Conservation (phyloP, 2,329 filamentous ascomycete species). For the Teratosphaeria nubilosa region DNA sequence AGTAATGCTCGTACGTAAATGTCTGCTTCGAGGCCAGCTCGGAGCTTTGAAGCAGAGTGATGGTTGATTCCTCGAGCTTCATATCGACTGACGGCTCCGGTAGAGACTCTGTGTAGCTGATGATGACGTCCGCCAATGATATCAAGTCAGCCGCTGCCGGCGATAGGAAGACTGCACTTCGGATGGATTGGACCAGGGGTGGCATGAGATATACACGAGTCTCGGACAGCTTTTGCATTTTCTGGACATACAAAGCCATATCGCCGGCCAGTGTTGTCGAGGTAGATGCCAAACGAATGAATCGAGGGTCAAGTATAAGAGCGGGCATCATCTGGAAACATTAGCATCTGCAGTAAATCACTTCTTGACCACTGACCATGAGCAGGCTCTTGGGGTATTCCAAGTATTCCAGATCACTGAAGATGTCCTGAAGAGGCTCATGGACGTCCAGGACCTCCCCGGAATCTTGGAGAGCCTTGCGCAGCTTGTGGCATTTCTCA, state of each 20-base stretch:
- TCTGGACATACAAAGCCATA: background rate
- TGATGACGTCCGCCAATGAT: slow-evolving; percentile 30
- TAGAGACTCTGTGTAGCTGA: slow-evolving; percentile 31
- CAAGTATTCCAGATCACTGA: slow-evolving; percentile 38
- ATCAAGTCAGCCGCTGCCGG: slow-evolving; percentile 24
- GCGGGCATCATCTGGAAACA: slow-evolving; percentile 23
- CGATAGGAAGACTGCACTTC: slow-evolving; percentile 12
- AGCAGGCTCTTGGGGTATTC: slow-evolving; percentile 35
- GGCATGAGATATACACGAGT: slow-evolving; percentile 23
- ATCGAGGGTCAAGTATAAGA: slow-evolving; percentile 27
- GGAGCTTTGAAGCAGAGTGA: slow-evolving; percentile 21
- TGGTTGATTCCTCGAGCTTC: slow-evolving; percentile 34
- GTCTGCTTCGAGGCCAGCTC: slow-evolving; percentile 17
- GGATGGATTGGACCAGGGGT: slow-evolving; percentile 17
- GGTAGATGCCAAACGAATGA: slow-evolving; percentile 15
- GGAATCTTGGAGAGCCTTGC: background rate
- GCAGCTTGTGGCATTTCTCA: slow-evolving; percentile 12
- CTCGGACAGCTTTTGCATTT: slow-evolving; percentile 14
- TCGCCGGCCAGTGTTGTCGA: slow-evolving; percentile 6
- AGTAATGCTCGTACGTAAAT: slow-evolving; percentile 32
- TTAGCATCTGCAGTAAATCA: background rate
- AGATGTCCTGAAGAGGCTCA: slow-evolving; percentile 26
- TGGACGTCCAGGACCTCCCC: background rate
- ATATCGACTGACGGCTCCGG: slow-evolving; percentile 35
- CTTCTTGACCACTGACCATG: background rate